phyloP scores from a whole-genome alignment of 2,329 filamentous ascomycete species.

The Triangularia verruculosa region DNA sequence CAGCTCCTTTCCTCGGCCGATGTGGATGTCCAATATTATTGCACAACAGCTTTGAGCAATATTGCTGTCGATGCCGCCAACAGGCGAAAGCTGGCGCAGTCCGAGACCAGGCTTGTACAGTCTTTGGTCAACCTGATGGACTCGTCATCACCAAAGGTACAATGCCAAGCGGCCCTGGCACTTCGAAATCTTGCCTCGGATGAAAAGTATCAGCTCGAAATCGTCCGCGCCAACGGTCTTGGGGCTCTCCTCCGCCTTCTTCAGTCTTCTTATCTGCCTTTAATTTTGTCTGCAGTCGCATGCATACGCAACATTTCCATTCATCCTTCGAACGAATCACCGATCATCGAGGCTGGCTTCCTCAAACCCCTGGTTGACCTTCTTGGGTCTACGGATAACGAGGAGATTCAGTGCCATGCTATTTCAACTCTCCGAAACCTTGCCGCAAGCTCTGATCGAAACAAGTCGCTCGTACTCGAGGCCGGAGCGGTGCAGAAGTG shows the following conservation, averaged over 20 bases:
- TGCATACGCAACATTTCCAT: conserved; percentile 99
- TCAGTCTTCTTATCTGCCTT: conserved; percentile 90
- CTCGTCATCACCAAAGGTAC: conserved; percentile 93
- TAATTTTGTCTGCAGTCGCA: conserved; percentile 94
- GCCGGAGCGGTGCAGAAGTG: conserved; percentile 97
- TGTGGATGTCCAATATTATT: conserved; percentile 99
- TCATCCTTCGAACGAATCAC: conserved; percentile 94
- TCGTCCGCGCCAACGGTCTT: conserved; percentile 84
- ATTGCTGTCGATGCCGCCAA: conserved; percentile 94
- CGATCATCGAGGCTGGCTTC: conserved; percentile 97
- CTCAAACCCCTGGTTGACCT: conserved; percentile 90
- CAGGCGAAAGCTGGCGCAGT: conserved; percentile 84
- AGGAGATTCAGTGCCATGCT: conserved; percentile 98
- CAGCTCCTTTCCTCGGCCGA: conserved; percentile 89
- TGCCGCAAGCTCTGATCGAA: conserved; percentile 92
- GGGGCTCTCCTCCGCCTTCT: conserved; percentile 82
- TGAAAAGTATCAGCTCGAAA: conserved; percentile 97
- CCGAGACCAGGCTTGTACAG: conserved; percentile 86
- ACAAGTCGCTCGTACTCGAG: conserved; percentile 96
- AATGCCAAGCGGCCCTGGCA: conserved; percentile 93
- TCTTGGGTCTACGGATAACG: conserved; percentile 91
- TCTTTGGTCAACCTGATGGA: conserved; percentile 96
- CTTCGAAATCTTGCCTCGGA: conserved; percentile 94
- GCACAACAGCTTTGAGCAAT: conserved; percentile 96
- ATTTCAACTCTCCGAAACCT: conserved; percentile 95